These are phyloP conservation scores for Eugenia klotzschiana DNA, from an alignment of 441 rosid genomes.

Conservation along the genomic window DNA sequence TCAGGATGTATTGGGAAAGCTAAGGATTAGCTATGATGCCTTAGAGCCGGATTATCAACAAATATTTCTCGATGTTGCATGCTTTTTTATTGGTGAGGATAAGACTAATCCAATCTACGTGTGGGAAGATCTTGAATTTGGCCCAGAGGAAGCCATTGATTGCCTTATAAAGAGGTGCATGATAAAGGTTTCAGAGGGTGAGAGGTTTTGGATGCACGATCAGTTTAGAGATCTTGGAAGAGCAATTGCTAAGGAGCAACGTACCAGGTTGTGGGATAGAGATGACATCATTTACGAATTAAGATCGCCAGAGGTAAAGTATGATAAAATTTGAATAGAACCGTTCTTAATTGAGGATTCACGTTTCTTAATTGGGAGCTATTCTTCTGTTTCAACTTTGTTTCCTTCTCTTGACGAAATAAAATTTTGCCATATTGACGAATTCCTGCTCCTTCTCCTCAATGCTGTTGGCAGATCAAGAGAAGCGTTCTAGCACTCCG, in stretches of 20 bases:
- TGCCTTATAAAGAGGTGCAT: background rate
- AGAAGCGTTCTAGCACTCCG: background rate
- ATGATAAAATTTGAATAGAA: too few relatives aligned
- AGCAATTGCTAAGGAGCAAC: background rate
- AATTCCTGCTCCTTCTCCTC: background rate
- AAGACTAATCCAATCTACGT: too few relatives aligned
- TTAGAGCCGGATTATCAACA: accelerated
- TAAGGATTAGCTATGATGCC: background rate
- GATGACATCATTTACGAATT: background rate
- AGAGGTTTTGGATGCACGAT: too few relatives aligned
- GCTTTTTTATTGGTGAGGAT: too few relatives aligned
- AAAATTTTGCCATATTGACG: background rate
- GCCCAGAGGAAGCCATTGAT: too few relatives aligned
- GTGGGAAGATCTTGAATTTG: too few relatives aligned
- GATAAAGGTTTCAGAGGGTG: too few relatives aligned
- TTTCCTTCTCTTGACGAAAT: background rate
- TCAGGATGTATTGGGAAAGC: accelerated
- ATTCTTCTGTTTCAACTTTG: background rate
- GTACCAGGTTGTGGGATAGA: background rate
- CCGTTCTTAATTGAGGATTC: background rate
- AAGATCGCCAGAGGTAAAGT: background rate
- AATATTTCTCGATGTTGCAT: background rate
- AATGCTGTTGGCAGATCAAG: background rate
- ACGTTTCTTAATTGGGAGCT: background rate
- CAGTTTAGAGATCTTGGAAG: background rate